A percentile compares a stretch with the other conserved stretches of the same genome.
Conservation (phyloP, 1,139 yeast genomes). For the Saccharomyces hybrid region DNA sequence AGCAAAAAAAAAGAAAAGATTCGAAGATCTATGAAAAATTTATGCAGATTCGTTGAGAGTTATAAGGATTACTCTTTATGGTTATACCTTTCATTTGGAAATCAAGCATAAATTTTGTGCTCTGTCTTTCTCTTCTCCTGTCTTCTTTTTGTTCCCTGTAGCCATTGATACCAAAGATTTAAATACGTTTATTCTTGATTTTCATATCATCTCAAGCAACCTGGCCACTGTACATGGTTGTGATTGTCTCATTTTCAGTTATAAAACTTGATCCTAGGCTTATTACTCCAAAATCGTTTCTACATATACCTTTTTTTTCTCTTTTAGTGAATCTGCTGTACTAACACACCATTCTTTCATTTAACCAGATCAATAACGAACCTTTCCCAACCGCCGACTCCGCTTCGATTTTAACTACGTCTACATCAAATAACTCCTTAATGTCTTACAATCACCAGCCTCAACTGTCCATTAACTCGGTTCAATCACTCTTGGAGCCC, state of each 20-base stretch:
- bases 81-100: neutral
- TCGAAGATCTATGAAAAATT: conserved; percentile 1
- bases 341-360: neutral
- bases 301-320: neutral
- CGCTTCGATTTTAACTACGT: neutral
- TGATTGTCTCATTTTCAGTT: neutral
- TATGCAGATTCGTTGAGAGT: conserved; percentile 1
- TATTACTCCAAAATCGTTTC: neutral
- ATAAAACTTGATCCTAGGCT: neutral
- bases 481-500: conserved; percentile 37
- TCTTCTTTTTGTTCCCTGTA: neutral
- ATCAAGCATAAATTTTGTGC: neutral
- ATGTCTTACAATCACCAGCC: conserved; percentile 27
- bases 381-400: neutral
- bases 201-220: neutral
- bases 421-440: conserved; percentile 2
- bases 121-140: neutral
- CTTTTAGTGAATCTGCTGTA: neutral
- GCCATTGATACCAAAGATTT: neutral
- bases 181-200: neutral
- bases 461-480: conserved; percentile 34
- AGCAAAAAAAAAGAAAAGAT: conserved; percentile 1
- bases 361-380: conserved; percentile 1
- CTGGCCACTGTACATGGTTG: neutral
- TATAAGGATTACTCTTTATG: conserved; percentile 1